Conservation (phyloP, 2,329 filamentous ascomycete genomes). For the Stagonosporopsis vannaccii region DNA sequence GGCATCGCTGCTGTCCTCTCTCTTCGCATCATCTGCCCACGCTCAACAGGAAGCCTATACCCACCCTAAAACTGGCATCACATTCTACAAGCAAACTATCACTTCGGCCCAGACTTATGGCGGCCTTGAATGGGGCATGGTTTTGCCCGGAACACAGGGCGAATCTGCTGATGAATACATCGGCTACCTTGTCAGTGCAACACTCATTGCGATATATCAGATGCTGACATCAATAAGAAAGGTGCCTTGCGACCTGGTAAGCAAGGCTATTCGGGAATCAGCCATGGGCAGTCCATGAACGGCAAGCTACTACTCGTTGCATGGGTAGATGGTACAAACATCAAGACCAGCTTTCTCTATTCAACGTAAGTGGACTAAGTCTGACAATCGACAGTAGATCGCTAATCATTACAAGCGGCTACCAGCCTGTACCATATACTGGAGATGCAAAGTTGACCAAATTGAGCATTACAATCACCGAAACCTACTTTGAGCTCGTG, state of each 20-base stretch:
- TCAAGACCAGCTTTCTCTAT: conserved; percentile 45
- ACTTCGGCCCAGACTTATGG: conserved; percentile 37
- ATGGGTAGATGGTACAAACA: conserved; percentile 34
- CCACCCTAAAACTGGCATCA: conserved; percentile 41
- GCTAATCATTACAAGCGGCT: conserved; percentile 55
- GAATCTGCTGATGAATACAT: conserved; percentile 47
- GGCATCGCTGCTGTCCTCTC: conserved; percentile 48
- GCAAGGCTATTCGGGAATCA: conserved; percentile 49
- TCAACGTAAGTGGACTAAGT: conserved; percentile 32
- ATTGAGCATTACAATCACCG: conserved; percentile 65
- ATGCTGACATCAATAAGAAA: conserved; percentile 32
- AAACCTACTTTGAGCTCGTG: conserved; percentile 67
- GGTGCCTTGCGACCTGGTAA: conserved; percentile 36
- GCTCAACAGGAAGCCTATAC: conserved; percentile 43
- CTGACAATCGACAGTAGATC: not conserved
- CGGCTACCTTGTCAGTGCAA: conserved; percentile 43
- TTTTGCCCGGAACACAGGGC: conserved; percentile 34
- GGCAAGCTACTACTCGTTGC: conserved; percentile 45
- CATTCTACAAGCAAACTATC: conserved; percentile 37
- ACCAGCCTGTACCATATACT: conserved; percentile 65
- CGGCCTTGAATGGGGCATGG: conserved; percentile 47
- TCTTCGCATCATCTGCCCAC: conserved; percentile 35
- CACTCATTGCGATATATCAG: not conserved
- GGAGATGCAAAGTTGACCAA: conserved; percentile 69
- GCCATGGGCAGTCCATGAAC: conserved; percentile 47